Conservation (phyloP, 129 eudicot genomes). For the Heracleum sosnowskyi region DNA sequence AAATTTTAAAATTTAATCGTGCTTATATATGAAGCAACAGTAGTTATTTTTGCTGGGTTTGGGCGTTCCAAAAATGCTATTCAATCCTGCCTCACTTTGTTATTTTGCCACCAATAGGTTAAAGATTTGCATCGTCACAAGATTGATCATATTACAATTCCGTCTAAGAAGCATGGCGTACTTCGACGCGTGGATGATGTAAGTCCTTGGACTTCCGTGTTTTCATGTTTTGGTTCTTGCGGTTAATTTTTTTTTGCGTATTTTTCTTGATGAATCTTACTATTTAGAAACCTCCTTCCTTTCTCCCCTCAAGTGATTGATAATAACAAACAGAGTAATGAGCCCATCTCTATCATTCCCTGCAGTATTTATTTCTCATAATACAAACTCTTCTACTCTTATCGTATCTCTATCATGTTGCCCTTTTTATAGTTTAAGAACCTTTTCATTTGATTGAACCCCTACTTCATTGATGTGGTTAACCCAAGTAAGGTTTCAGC, state of each 20-base stretch:
- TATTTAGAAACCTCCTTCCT: neutral
- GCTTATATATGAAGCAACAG: neutral
- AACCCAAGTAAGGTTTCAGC: neutral
- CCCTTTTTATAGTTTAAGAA: neutral
- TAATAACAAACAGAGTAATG: neutral
- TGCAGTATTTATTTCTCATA: neutral
- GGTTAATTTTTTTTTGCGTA: too few species aligned
- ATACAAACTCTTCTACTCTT: neutral
- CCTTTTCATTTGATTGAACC: neutral
- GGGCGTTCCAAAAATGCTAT: neutral
- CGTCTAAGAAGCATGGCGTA: slow-evolving; percentile 58
- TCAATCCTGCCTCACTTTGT: neutral
- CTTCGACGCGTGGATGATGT: slow-evolving; percentile 92
- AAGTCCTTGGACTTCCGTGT: slow-evolving; percentile 7
- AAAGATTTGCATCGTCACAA: slow-evolving; percentile 89
- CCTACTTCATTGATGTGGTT: neutral
- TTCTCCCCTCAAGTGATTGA: neutral
- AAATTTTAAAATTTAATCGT: neutral
- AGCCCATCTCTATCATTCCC: neutral
- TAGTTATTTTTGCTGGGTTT: neutral
- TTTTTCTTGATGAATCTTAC: too few species aligned
- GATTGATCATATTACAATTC: slow-evolving; percentile 85
- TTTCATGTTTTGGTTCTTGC: neutral
- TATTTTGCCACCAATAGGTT: slow-evolving; percentile 28
- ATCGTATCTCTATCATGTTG: neutral